Conservation (phyloP, 2,329 filamentous ascomycete genomes). For the Gremmenia infestans region DNA sequence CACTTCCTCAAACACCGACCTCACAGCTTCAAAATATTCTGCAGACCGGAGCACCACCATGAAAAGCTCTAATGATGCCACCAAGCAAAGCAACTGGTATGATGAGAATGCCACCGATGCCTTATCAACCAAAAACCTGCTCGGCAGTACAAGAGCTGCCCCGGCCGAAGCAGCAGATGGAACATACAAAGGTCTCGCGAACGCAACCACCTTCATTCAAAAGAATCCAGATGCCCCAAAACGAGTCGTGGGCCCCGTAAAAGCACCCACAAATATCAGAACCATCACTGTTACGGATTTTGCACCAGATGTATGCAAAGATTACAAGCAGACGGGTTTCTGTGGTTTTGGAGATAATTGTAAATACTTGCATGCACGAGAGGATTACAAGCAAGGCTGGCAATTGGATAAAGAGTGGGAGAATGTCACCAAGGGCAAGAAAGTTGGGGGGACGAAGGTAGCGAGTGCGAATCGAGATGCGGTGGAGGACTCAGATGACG, state of each 20-base stretch:
- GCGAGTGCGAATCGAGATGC: conserved; percentile 29
- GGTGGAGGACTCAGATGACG: conserved; percentile 40
- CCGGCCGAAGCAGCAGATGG: conserved; percentile 47
- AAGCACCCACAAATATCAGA: conserved; percentile 82
- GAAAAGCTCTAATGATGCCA: conserved; percentile 75
- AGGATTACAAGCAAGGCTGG: conserved; percentile 88
- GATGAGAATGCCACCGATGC: conserved; percentile 57
- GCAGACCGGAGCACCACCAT: conserved; percentile 60
- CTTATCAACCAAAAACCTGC: conserved; percentile 45
- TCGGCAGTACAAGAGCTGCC: conserved; percentile 49
- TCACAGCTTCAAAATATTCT: conserved; percentile 49
- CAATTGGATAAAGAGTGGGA: conserved; percentile 96
- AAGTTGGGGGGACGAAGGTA: conserved; percentile 49
- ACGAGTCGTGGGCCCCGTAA: conserved; percentile 75
- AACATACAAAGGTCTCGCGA: conserved; percentile 71
- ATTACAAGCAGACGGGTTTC: conserved; percentile 75
- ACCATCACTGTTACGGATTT: conserved; percentile 89
- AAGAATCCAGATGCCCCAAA: conserved; percentile 72
- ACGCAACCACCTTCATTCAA: conserved; percentile 66
- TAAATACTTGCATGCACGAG: conserved; percentile 72
- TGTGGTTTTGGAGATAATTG: conserved; percentile 48
- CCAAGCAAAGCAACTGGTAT: conserved; percentile 84
- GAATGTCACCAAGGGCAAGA: conserved; percentile 67
- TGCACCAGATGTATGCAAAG: conserved; percentile 90
- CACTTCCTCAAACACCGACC: conserved; percentile 38